phyloP scores from a whole-genome alignment of 2,329 filamentous ascomycete genomes.

The Phoma sp. region DNA sequence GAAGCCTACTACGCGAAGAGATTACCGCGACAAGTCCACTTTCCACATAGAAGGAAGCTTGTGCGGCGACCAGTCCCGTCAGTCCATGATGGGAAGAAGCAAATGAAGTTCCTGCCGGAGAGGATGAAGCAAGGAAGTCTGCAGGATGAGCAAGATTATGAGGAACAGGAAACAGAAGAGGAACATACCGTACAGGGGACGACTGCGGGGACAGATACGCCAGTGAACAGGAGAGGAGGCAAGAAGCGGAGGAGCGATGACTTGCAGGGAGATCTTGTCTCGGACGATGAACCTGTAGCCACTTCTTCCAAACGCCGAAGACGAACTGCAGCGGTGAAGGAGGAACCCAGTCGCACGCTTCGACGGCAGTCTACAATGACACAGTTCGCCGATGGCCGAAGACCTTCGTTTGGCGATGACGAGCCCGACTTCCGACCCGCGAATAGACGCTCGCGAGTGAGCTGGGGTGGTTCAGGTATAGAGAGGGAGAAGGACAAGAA shows the following conservation, averaged over 20 bases:
- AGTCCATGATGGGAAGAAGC: slow-evolving; percentile 29
- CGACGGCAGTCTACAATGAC: slow-evolving; percentile 47
- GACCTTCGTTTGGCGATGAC: slow-evolving; percentile 22
- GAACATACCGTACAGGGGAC: background rate
- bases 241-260: slow-evolving; percentile 27
- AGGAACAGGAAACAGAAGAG: slow-evolving; percentile 4
- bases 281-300: slow-evolving; percentile 10
- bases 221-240: slow-evolving; percentile 6
- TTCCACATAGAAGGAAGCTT: slow-evolving; percentile 36
- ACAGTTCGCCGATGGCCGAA: slow-evolving; percentile 37
- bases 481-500: slow-evolving; percentile 23
- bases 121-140: slow-evolving; percentile 24
- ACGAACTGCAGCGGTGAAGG: slow-evolving; percentile 9
- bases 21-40: slow-evolving; percentile 35
- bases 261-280: slow-evolving; percentile 8
- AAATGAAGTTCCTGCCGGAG: slow-evolving; percentile 39
- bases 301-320: slow-evolving; percentile 30
- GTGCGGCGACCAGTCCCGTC: slow-evolving; percentile 29
- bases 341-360: slow-evolving; percentile 19
- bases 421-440: slow-evolving; percentile 35
- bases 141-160: slow-evolving; percentile 22
- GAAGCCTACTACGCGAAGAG: slow-evolving; percentile 44
- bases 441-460: slow-evolving; percentile 26
- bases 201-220: background rate
- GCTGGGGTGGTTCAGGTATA: slow-evolving; percentile 26